A percentile compares a stretch with the other conserved stretches of the same genome.
Evolutionary conservation across 345 rosid species (phyloP).

Genomic region (Brassica nigra): DNA sequence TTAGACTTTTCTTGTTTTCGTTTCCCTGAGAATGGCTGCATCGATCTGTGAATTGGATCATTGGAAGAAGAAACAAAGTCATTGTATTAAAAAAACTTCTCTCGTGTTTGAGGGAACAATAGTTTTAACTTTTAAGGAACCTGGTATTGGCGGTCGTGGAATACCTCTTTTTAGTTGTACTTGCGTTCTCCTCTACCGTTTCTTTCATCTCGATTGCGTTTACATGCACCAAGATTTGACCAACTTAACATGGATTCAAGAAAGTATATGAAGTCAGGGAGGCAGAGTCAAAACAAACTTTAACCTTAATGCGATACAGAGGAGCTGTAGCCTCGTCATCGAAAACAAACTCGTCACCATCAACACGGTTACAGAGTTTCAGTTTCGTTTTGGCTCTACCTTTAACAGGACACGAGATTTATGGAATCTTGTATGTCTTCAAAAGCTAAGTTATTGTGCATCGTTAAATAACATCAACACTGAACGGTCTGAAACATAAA

Average conservation of each 20-base stretch:
- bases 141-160: slow-evolving; percentile 89
- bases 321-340: slow-evolving; percentile 72
- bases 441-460: slow-evolving; percentile 76
- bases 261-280: background rate
- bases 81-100: no score
- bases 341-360: slow-evolving; percentile 72
- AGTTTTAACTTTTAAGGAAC: no score
- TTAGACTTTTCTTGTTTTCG: no score
- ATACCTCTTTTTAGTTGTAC: slow-evolving; percentile 84
- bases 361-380: slow-evolving; percentile 41
- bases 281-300: background rate
- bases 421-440: slow-evolving; percentile 83
- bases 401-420: slow-evolving; percentile 73
- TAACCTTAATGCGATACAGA: slow-evolving; percentile 83
- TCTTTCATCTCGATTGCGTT: slow-evolving; percentile 49
- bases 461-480: slow-evolving; percentile 90
- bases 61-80: no score
- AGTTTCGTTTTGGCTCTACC: slow-evolving; percentile 36
- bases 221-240: slow-evolving; percentile 53
- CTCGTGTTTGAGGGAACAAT: no score
- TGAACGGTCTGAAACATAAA: slow-evolving; percentile 54
- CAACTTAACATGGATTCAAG: background rate
- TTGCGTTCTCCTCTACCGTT: slow-evolving; percentile 3
- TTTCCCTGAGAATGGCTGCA: no score
- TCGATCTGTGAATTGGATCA: no score